These are phyloP conservation scores for Camellia lanceoleosa DNA, from an alignment of 148 eudicot genomes.

Conservation along the genomic window DNA sequence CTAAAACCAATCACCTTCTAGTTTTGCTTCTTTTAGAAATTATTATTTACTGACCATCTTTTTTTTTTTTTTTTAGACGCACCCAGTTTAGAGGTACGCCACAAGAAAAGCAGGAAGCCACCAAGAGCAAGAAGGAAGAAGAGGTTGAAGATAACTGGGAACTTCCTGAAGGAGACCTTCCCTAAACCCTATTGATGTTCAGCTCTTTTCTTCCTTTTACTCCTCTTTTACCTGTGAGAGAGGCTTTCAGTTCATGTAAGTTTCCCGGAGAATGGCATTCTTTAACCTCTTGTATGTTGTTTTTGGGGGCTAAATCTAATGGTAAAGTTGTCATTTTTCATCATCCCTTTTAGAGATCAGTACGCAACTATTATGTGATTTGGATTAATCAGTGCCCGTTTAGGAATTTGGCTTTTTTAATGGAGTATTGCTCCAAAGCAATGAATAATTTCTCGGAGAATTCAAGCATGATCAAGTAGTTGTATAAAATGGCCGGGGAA, in stretches of 20 bases:
- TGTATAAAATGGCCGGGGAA: too few species aligned
- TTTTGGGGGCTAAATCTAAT: too few species aligned
- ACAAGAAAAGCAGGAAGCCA: slow-evolving; percentile 37
- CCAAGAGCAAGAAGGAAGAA: slow-evolving; percentile 44
- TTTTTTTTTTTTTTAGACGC: slow-evolving; percentile 35
- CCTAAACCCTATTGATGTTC: slow-evolving; percentile 25
- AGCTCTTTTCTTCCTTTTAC: slow-evolving; percentile 11
- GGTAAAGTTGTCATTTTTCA: too few species aligned
- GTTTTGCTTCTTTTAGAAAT: too few species aligned
- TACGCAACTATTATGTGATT: too few species aligned
- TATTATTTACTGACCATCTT: neutral
- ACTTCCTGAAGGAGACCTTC: slow-evolving; percentile 49
- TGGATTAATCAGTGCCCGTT: too few species aligned
- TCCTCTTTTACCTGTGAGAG: neutral
- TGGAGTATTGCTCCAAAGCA: too few species aligned
- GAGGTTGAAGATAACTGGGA: slow-evolving; percentile 77
- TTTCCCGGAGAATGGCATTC: neutral
- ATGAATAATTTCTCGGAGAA: too few species aligned
- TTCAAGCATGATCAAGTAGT: too few species aligned
- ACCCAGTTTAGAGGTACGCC: slow-evolving; percentile 26
- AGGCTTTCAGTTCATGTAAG: slow-evolving; percentile 3
- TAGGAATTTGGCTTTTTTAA: too few species aligned
- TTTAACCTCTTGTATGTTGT: neutral
- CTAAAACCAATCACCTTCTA: too few species aligned
- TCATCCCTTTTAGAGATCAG: too few species aligned